Conservation (phyloP, 352 stramenopile genomes). For the Phytophthora ramorum region DNA sequence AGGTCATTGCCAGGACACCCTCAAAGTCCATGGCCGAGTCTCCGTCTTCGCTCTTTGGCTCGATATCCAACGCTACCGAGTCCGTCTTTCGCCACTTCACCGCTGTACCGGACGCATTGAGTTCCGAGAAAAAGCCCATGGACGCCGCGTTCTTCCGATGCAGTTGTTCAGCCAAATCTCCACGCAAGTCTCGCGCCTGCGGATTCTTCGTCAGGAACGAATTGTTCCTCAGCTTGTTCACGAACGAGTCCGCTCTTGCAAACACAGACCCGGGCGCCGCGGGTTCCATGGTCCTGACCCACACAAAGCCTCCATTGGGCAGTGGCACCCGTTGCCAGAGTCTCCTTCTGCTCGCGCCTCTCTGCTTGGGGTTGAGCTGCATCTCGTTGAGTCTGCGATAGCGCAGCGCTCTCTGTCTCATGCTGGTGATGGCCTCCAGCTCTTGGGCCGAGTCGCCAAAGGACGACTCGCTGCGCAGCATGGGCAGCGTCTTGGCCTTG, state of each 20-base stretch:
- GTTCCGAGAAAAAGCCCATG: slow-evolving; percentile 73
- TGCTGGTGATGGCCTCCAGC: slow-evolving; percentile 44
- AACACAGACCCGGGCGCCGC: slow-evolving; percentile 24
- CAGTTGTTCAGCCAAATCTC: slow-evolving; percentile 66
- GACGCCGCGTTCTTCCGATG: slow-evolving; percentile 79
- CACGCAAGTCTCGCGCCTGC: slow-evolving; percentile 45
- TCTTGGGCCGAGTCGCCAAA: slow-evolving; percentile 24
- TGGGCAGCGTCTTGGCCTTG: slow-evolving; percentile 41
- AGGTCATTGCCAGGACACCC: slow-evolving; percentile 72
- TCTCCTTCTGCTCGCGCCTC: slow-evolving; percentile 53
- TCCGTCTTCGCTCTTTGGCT: slow-evolving; percentile 35
- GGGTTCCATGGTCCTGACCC: slow-evolving; percentile 57
- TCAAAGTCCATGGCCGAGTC: slow-evolving; percentile 61
- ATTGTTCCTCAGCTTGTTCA: slow-evolving; percentile 63
- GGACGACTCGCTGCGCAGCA: slow-evolving; percentile 32
- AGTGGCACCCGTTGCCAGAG: slow-evolving; percentile 72
- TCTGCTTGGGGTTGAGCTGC: slow-evolving; percentile 73
- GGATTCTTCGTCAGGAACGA: slow-evolving; percentile 68
- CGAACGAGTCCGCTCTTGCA: slow-evolving; percentile 49
- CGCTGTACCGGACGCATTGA: slow-evolving; percentile 52
- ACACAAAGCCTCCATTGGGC: slow-evolving; percentile 65
- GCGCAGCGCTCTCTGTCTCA: slow-evolving; percentile 60
- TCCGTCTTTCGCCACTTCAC: slow-evolving; percentile 63
- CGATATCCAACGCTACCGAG: slow-evolving; percentile 51
- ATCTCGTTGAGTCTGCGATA: slow-evolving; percentile 75